These are phyloP conservation scores for Colletotrichum karsti DNA, from an alignment of 2,329 filamentous ascomycete genomes.

Conservation along the genomic window DNA sequence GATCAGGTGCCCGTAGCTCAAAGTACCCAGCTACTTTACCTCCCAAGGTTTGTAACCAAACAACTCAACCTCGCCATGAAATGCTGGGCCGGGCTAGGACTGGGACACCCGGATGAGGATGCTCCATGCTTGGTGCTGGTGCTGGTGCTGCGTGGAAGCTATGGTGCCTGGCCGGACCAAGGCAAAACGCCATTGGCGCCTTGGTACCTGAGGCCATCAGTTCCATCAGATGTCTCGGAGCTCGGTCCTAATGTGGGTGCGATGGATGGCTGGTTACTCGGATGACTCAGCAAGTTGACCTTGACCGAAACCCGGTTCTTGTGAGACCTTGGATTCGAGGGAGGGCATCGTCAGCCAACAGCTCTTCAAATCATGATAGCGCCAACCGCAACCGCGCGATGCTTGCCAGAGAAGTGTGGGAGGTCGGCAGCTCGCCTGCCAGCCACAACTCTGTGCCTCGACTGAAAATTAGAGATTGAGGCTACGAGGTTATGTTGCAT, in stretches of 20 bases:
- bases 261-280: neutral
- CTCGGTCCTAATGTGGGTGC: neutral
- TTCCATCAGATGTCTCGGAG: neutral
- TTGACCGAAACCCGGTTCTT: neutral
- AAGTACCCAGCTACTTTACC: neutral
- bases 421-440: neutral
- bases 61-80: neutral
- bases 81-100: no score
- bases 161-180: slow-evolving; percentile 6
- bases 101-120: neutral
- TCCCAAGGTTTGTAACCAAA: neutral
- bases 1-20: no score
- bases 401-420: neutral
- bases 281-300: slow-evolving; percentile 11
- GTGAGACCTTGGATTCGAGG: neutral
- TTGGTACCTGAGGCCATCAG: slow-evolving; percentile 18
- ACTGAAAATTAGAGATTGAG: neutral
- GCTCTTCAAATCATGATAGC: neutral
- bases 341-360: neutral
- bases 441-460: neutral
- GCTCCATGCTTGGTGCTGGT: no score
- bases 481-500: neutral
- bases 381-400: neutral
- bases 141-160: neutral
- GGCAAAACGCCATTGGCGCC: neutral